Evolutionary conservation across 225 moss, liverwort and hornwort genomes (phyloP).

Genomic region (Physcomitrium patens): DNA sequence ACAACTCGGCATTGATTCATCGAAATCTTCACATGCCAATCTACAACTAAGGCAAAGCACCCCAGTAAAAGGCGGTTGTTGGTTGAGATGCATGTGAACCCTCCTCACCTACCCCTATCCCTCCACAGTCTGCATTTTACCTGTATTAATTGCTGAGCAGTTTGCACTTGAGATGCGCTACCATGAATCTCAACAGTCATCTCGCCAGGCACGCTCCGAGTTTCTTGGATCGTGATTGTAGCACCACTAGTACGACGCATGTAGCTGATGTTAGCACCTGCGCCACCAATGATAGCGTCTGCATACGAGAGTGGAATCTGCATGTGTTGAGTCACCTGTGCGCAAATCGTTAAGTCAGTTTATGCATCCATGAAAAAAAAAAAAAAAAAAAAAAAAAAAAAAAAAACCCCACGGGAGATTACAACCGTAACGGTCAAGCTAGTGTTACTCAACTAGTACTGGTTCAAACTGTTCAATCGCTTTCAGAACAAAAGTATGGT

Average conservation of each 20-base stretch:
- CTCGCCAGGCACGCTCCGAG: constrained; percentile 96
- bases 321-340: constrained; percentile 99
- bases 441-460: not conserved
- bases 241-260: constrained; percentile 99
- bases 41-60: constrained; percentile 24
- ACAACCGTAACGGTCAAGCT: not conserved
- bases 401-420: not conserved
- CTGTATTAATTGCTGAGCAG: constrained; percentile 98
- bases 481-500: constrained; percentile 9
- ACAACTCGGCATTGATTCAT: constrained; percentile 33
- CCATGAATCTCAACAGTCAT: constrained; percentile 99
- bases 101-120: constrained; percentile 13
- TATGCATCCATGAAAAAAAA: not conserved
- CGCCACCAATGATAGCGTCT: constrained; percentile 94
- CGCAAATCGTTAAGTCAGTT: constrained; percentile 21
- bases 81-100: not conserved
- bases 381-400: too few species aligned
- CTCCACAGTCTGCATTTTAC: constrained; percentile 42
- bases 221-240: constrained; percentile 97
- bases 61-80: constrained; percentile 13
- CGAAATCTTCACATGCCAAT: constrained; percentile 24
- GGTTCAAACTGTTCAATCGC: not conserved
- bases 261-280: constrained; percentile 97
- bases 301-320: constrained; percentile 99
- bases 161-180: constrained; percentile 98